phyloP scores from a whole-genome alignment of 2,329 filamentous ascomycete species.

The Dendrostoma leiphaemia region DNA sequence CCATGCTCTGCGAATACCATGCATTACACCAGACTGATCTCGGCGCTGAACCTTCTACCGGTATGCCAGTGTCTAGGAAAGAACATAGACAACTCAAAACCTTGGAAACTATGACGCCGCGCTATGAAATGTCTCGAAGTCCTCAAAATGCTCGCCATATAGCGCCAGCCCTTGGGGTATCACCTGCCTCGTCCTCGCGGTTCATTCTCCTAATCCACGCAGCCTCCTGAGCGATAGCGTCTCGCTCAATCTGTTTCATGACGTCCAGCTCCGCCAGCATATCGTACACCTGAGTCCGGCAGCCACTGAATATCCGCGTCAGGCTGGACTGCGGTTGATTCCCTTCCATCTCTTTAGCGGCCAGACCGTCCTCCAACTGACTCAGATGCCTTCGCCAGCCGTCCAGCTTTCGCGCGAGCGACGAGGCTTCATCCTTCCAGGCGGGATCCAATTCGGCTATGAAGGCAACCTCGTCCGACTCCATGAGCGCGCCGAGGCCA shows the following conservation, averaged over 20 bases:
- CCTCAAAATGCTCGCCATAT: conserved; percentile 42
- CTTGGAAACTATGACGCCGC: not conserved
- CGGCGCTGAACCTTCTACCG: no score
- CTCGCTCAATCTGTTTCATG: conserved; percentile 61
- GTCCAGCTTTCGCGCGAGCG: conserved; percentile 53
- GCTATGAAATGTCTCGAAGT: no score
- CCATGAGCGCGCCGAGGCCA: conserved; percentile 25
- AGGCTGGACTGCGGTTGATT: conserved; percentile 38
- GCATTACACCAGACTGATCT: no score
- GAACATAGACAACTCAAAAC: no score
- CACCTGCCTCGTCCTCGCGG: conserved; percentile 31
- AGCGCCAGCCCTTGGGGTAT: conserved; percentile 40
- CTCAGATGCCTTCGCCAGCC: conserved; percentile 49
- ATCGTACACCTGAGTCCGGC: conserved; percentile 47
- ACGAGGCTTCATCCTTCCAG: conserved; percentile 59
- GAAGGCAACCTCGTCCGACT: conserved; percentile 41
- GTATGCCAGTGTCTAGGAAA: no score
- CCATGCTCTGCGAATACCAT: no score
- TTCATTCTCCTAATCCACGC: conserved; percentile 58
- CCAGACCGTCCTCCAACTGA: conserved; percentile 35
- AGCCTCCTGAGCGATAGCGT: conserved; percentile 54
- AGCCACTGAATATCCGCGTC: conserved; percentile 45
- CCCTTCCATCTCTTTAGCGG: not conserved
- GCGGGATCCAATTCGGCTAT: conserved; percentile 52
- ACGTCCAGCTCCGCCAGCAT: conserved; percentile 62